These are phyloP conservation scores for Halophytophthora batemanensis DNA, from an alignment of 352 stramenopile genomes.

Conservation along the genomic window DNA sequence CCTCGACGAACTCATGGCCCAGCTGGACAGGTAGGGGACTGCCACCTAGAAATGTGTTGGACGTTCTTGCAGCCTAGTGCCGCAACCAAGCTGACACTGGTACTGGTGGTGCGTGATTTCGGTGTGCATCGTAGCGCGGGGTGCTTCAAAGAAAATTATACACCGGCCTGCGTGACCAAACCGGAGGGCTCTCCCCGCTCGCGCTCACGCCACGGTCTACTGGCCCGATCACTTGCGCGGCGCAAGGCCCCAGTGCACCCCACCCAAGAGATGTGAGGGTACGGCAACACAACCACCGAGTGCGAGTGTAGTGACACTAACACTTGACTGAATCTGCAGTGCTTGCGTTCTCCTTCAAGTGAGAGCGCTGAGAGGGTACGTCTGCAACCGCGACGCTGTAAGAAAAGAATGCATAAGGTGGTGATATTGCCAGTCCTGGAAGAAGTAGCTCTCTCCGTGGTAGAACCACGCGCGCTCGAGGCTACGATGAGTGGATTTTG, in stretches of 20 bases:
- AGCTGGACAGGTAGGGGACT: slow-evolving; percentile 36
- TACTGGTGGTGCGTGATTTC: neutral
- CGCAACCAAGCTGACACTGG: neutral
- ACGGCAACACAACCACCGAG: neutral
- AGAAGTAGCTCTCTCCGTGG: no score
- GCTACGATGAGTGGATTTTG: no score
- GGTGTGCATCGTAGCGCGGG: slow-evolving; percentile 18
- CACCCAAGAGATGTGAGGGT: slow-evolving; percentile 25
- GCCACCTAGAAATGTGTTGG: no score
- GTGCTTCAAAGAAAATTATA: slow-evolving; percentile 56
- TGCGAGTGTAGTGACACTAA: no score
- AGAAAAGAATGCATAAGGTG: no score
- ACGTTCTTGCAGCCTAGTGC: no score
- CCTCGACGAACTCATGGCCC: slow-evolving; percentile 35
- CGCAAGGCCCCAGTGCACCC: slow-evolving; percentile 44
- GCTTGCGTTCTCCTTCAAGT: no score
- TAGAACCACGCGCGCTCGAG: no score
- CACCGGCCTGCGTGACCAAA: slow-evolving; percentile 41
- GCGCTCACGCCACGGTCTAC: slow-evolving; percentile 20
- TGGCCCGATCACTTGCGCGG: slow-evolving; percentile 29
- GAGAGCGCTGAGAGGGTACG: neutral
- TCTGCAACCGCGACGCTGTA: no score
- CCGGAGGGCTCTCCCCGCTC: slow-evolving; percentile 18
- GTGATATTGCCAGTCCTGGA: no score
- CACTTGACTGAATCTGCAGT: no score